These are phyloP conservation scores for Fraxinus nigra DNA, from an alignment of 305 asterid genomes.

Conservation along the genomic window DNA sequence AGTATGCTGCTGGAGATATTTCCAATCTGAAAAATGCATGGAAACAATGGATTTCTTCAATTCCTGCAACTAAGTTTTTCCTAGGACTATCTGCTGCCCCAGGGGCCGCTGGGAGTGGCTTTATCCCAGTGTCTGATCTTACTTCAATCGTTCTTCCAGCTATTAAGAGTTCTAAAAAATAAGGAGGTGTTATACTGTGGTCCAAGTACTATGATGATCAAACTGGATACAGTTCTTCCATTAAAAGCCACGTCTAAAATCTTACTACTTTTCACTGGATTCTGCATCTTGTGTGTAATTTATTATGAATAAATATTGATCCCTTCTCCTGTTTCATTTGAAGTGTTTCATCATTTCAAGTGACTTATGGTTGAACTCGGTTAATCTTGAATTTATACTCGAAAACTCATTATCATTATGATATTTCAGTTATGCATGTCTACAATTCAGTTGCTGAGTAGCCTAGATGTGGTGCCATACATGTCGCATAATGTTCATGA, in stretches of 20 bases:
- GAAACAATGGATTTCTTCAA: conserved; percentile 7
- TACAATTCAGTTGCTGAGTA: background rate
- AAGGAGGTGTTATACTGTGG: conserved; percentile 5
- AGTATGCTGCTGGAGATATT: background rate
- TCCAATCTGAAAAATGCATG: background rate
- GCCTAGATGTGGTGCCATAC: background rate
- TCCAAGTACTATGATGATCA: background rate
- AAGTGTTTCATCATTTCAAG: background rate
- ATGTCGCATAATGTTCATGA: background rate
- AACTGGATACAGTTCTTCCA: conserved; percentile 17
- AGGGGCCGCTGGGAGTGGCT: background rate
- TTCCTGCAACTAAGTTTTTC: conserved; percentile 1
- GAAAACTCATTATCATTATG: background rate
- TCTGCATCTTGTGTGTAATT: background rate
- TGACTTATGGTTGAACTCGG: background rate
- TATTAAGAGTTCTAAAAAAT: background rate
- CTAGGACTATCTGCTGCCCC: conserved; percentile 7
- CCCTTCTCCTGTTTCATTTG: background rate
- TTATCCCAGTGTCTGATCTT: background rate
- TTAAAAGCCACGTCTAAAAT: conserved; percentile 6
- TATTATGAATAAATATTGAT: background rate
- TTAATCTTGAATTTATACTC: background rate
- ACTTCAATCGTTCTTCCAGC: background rate
- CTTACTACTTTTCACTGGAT: too few relatives aligned
- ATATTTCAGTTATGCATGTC: background rate